A percentile compares a stretch with the other conserved stretches of the same genome.
phyloP scores from a whole-genome alignment of 2,329 filamentous ascomycete genomes.

The Tolypocladium cylindrosporum region DNA sequence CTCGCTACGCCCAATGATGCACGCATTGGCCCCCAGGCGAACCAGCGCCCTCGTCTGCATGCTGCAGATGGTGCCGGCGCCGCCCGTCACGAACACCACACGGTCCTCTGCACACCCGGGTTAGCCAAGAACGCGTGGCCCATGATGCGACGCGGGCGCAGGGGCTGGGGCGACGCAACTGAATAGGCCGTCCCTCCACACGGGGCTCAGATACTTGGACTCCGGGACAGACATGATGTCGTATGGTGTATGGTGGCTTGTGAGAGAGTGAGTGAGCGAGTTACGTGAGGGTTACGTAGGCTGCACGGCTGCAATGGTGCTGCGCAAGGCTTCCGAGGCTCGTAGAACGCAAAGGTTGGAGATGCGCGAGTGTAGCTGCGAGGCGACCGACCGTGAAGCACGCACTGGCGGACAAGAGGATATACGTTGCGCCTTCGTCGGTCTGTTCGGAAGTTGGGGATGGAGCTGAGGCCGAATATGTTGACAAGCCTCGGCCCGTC shows the following conservation, averaged over 20 bases:
- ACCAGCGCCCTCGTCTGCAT: constrained; percentile 89
- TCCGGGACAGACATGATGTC: constrained; percentile 55
- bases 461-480: background rate
- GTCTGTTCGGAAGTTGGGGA: background rate
- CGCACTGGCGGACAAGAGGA: background rate
- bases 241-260: background rate
- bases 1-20: constrained; percentile 82
- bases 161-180: constrained; percentile 32
- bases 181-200: constrained; percentile 85
- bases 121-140: background rate
- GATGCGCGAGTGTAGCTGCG: background rate
- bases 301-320: background rate
- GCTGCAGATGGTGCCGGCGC: constrained; percentile 87
- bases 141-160: background rate
- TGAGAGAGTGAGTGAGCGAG: background rate
- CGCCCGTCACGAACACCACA: constrained; percentile 91
- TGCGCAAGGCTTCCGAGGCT: background rate
- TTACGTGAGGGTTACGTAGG: background rate
- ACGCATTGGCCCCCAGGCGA: constrained; percentile 82
- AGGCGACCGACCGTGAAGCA: background rate
- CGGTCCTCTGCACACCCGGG: constrained; percentile 53
- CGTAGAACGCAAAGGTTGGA: background rate
- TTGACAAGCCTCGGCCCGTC: background rate
- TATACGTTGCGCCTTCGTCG: background rate
- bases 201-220: constrained; percentile 67